A percentile compares a stretch with the other conserved stretches of the same genome.
Conservation (phyloP, 2,329 filamentous ascomycete genomes). For the Pyrenochaeta sp. region DNA sequence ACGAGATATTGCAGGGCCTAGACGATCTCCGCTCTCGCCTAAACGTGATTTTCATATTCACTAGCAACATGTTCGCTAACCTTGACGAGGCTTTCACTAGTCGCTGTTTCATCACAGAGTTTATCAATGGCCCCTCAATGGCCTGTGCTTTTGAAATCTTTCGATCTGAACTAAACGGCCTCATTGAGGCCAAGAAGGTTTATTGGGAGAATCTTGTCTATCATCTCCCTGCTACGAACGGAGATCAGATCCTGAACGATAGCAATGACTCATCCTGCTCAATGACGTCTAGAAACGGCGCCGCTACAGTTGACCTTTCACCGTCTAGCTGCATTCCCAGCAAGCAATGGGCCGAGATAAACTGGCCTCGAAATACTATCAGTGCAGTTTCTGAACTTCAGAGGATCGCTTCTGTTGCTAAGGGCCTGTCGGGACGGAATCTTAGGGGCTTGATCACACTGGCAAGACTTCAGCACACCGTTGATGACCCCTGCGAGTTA, state of each 20-base stretch:
- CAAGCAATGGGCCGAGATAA: conserved; percentile 35
- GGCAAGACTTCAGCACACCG: conserved; percentile 21
- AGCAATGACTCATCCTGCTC: no score
- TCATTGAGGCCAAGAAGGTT: conserved; percentile 1
- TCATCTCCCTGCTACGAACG: no score
- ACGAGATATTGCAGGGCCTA: conserved; percentile 58
- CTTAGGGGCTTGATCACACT: conserved; percentile 23
- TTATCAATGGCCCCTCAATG: conserved; percentile 50
- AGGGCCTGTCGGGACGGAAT: conserved; percentile 26
- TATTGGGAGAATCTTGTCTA: no score
- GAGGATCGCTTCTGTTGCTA: conserved; percentile 33
- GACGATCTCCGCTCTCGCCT: conserved; percentile 52
- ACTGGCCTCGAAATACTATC: conserved; percentile 18
- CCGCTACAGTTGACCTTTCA: not conserved
- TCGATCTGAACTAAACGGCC: conserved; percentile 49
- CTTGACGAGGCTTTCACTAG: conserved; percentile 60
- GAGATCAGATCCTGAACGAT: no score
- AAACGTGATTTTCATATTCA: conserved; percentile 60
- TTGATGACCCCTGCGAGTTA: conserved; percentile 20
- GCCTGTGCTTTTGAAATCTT: conserved; percentile 58
- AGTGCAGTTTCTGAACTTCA: conserved; percentile 39
- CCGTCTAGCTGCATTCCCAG: conserved; percentile 1
- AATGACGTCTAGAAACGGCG: not conserved
- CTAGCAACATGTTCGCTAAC: conserved; percentile 56
- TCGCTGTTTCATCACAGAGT: conserved; percentile 57